Base-by-base conservation (phyloP, 2,329 filamentous ascomycete species). In the Mycosphaerella arachidis region DNA sequence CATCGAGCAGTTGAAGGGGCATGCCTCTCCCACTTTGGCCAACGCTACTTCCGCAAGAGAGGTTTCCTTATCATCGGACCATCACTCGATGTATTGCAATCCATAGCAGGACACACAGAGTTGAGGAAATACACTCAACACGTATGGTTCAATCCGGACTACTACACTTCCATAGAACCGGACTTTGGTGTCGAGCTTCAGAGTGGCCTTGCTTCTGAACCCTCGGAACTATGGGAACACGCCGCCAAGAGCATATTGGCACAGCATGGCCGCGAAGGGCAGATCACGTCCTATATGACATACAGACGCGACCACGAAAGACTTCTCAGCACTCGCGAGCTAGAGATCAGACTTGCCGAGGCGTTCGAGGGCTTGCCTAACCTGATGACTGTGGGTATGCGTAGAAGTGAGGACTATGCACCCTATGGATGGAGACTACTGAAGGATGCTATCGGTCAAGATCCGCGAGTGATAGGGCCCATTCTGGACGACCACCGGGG, bases 141-240 rank as follows among this genome's bases (percentile, higher is more conserved):
- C 56, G 55, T 73, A 20, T 73, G 71, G 71, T 70, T 72, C 65
- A 73, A 72, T 53, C 71, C 71, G 1, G 71, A 73, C 52, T 66
- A 61, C 53, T 69, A 62, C 57, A 69, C 67, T 13, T 66, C 65
- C 55, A 55, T 52, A n/a, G 31, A 35, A 7, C 67, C 66, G n/a
- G 61, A 53, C 8, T 68, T 63, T 57, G 58, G 59, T 18, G 66
- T 65, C 8, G 61, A 66, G 1, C 31, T 57, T 24, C 59, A 67
- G 31, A 65, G 64, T 29, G 62, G 63, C n/a, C n/a, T n/a, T n/a
- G n/a, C n/a, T 50, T 43, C 1, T 16, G 37, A n/a, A 43, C 37
- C 16, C 12, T 16, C 37, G n/a, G 16, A 43, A 6, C 12, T 43
- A 43, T n/a, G 16, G 12, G 7, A 16, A 6, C 12, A 4, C 3